Evolutionary conservation across 768 basidiomycete species (phyloP).

Genomic region (Hydnomerulius pinastri): DNA sequence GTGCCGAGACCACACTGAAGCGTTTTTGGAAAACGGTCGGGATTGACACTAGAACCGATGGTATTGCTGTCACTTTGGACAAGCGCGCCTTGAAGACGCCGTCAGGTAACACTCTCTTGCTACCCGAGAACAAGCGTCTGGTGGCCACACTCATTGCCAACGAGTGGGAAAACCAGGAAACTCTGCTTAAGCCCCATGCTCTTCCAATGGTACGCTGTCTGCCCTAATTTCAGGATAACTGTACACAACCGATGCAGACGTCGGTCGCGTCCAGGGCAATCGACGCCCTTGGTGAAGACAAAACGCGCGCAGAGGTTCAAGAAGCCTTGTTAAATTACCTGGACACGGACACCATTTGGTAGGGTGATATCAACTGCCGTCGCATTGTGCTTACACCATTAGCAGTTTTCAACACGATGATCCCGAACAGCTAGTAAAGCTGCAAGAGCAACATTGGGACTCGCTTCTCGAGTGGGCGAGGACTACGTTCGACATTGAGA

Average conservation of each 20-base stretch:
- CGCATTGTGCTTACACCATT: slow-evolving; percentile 1
- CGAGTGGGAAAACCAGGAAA: slow-evolving; percentile 96
- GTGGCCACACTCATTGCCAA: slow-evolving; percentile 85
- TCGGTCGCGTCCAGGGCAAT: slow-evolving; percentile 89
- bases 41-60: slow-evolving; percentile 57
- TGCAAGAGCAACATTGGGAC: slow-evolving; percentile 87
- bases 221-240: background rate
- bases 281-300: slow-evolving; percentile 66
- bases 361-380: slow-evolving; percentile 13
- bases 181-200: slow-evolving; percentile 83
- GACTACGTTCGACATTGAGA: slow-evolving; percentile 62
- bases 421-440: slow-evolving; percentile 69
- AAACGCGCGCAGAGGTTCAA: slow-evolving; percentile 61
- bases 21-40: slow-evolving; percentile 96
- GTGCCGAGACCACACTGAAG: slow-evolving; percentile 82
- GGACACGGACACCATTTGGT: slow-evolving; percentile 96
- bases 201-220: slow-evolving; percentile 74
- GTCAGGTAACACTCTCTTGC: slow-evolving; percentile 67
- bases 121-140: slow-evolving; percentile 71
- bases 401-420: slow-evolving; percentile 80
- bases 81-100: slow-evolving; percentile 87
- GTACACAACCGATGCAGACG: slow-evolving; percentile 55
- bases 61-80: slow-evolving; percentile 73
- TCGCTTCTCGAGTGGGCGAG: slow-evolving; percentile 83
- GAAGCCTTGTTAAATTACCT: slow-evolving; percentile 78